phyloP scores from a whole-genome alignment of 1,284 basidiomycete genomes.

The Phellopilus nigrolimitatus region DNA sequence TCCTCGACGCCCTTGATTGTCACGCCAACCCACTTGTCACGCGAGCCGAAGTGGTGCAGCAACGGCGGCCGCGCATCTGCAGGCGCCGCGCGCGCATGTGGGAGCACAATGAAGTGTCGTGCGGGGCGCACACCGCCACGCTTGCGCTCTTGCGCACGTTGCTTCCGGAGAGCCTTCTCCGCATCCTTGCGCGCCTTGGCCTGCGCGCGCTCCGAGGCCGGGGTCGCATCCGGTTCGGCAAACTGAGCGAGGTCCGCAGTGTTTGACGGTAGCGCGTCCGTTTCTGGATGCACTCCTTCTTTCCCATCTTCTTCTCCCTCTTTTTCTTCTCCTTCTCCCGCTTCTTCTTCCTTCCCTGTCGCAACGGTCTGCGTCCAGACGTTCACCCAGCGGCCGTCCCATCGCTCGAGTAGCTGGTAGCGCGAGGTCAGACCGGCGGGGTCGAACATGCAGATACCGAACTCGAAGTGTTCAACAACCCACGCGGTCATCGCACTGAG shows the following conservation, averaged over 20 bases:
- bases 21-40: conserved; percentile 46
- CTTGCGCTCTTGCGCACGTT: conserved; percentile 28
- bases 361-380: conserved; percentile 46
- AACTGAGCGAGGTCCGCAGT: conserved; percentile 29
- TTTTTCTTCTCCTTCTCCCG: not conserved
- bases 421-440: conserved; percentile 41
- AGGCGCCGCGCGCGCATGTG: conserved; percentile 21
- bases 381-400: conserved; percentile 49
- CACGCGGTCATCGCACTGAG: conserved; percentile 42
- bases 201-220: conserved; percentile 4
- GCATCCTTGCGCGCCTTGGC: conserved; percentile 25
- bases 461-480: conserved; percentile 50
- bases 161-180: conserved; percentile 27
- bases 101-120: conserved; percentile 48
- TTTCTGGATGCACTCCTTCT: conserved; percentile 16
- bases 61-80: conserved; percentile 29
- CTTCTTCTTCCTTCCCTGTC: not conserved
- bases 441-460: conserved; percentile 53
- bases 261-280: conserved; percentile 15
- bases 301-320: conserved; percentile 18
- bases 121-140: conserved; percentile 20
- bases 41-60: conserved; percentile 40
- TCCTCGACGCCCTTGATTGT: conserved; percentile 43
- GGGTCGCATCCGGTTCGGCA: not conserved
- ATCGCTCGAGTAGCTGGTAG: conserved; percentile 40